Evolutionary conservation across 2,329 filamentous ascomycete species (phyloP), one percentile per base, ranked within the genome.

Genomic region (Ophiocordyceps sinensis): DNA sequence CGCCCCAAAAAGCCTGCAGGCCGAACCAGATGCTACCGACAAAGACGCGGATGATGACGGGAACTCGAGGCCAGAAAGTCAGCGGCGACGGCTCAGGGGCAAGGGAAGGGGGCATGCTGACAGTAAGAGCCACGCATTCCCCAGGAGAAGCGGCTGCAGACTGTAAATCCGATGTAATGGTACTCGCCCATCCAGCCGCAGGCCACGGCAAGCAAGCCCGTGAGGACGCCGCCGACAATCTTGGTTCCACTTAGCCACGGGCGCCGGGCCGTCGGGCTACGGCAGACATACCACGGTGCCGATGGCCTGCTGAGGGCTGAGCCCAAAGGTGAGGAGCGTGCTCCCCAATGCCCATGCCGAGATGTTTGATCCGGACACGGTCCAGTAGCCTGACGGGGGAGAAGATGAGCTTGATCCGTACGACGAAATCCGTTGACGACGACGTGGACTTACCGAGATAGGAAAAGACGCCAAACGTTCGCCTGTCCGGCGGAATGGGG

Each of bases 81-180:
- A 31, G 23, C 14, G 10, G 7, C 9, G 15, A n/a, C 10, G 1
- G 12, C 13, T 28, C 12, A 3, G 14, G 5, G 3, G 5, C 14
- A 11, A n/a, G 8, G 4, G 5, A 17, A 5, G 13, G 11, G 26
- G 15, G 21, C 3, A 6, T 10, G 45, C 47, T 38, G 21, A 51
- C 52, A 49, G 40, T 69, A 71, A 37, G 63, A 66, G 2, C 60
- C 67, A 28, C 63, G 56, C 52, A 70, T 50, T 4, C 68, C 68
- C 67, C 68, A 71, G 8, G 63, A 65, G 45, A 60, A 69, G 6
- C 68, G 58, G 45, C 48, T 50, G 8, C 48, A 47, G 14, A 54
- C 52, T 7, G 52, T 53, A 41, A 50, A 54, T 34, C 52, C 51
- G 19, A 54, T 47, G 36, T 53, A 45, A n/a, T 53, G 50, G 26